These are phyloP conservation scores for Pichia scutulata DNA, from an alignment of 805 yeast species.

Conservation along the genomic window DNA sequence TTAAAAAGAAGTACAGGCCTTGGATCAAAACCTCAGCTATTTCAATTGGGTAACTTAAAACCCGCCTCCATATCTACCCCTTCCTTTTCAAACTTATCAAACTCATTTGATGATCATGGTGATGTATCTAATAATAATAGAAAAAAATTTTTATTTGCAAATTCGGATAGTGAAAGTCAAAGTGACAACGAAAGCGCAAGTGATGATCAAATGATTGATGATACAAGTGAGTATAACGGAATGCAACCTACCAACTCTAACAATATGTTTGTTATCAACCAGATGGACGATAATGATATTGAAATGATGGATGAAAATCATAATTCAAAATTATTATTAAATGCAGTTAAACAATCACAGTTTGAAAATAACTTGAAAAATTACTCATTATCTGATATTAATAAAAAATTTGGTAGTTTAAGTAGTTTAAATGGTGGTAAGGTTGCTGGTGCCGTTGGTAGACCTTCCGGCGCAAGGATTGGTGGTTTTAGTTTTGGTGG, in stretches of 20 bases:
- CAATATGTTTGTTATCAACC: background rate
- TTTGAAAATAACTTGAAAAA: background rate
- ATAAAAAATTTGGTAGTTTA: constrained; percentile 2
- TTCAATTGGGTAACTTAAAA: constrained; percentile 14
- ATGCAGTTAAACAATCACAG: constrained; percentile 4
- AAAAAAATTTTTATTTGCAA: background rate
- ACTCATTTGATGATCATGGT: background rate
- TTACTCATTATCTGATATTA: constrained; percentile 5
- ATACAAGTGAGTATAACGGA: background rate
- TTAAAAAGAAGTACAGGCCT: constrained; percentile 22
- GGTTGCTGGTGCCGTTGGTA: background rate
- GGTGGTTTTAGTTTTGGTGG: background rate
- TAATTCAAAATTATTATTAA: background rate
- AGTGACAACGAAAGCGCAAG: background rate
- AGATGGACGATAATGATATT: background rate
- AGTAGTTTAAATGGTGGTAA: background rate
- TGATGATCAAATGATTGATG: background rate
- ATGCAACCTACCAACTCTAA: background rate
- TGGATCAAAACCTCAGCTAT: constrained; percentile 26
- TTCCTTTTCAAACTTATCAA: background rate
- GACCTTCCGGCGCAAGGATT: background rate
- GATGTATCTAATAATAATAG: background rate
- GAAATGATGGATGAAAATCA: background rate
- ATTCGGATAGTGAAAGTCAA: background rate
- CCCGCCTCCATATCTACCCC: background rate